Evolutionary conservation across 257 asterid species (phyloP).

Genomic region (Fraxinus pennsylvanica): DNA sequence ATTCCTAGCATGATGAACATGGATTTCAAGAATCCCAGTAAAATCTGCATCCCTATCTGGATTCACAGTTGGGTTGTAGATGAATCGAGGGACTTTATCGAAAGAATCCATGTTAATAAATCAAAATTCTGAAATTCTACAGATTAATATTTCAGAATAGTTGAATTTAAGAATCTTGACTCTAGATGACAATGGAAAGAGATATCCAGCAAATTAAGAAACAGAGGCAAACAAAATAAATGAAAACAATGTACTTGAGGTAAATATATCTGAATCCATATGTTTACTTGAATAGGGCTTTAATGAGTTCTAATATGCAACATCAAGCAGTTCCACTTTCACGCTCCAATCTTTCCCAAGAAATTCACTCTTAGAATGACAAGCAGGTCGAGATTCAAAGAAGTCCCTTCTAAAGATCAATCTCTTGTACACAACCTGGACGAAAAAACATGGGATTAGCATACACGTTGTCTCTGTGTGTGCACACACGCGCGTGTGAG

Average conservation of each 20-base stretch:
- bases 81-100: slow-evolving; percentile 31
- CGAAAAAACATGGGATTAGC: slow-evolving; percentile 20
- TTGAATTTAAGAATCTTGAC: not conserved
- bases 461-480: not conserved
- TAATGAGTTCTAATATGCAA: not conserved
- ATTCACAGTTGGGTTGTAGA: slow-evolving; percentile 34
- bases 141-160: not conserved
- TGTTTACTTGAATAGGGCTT: not conserved
- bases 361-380: not conserved
- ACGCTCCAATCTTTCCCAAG: not conserved
- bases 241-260: not conserved
- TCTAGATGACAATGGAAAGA: not conserved
- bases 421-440: slow-evolving; percentile 31
- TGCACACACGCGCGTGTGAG: not conserved
- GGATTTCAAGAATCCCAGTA: slow-evolving; percentile 50
- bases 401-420: slow-evolving; percentile 16
- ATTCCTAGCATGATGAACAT: slow-evolving; percentile 65
- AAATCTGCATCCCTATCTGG: slow-evolving; percentile 35
- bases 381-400: not conserved
- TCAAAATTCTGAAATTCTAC: slow-evolving; percentile 6
- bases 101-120: slow-evolving; percentile 39
- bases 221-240: slow-evolving; percentile 11
- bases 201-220: not conserved
- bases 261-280: not conserved
- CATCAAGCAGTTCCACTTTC: not conserved